Percentiles rank a stretch among this genome's conserved stretches.
Evolutionary conservation across 345 rosid species (phyloP).

Genomic region (Geranium rotundifolium): DNA sequence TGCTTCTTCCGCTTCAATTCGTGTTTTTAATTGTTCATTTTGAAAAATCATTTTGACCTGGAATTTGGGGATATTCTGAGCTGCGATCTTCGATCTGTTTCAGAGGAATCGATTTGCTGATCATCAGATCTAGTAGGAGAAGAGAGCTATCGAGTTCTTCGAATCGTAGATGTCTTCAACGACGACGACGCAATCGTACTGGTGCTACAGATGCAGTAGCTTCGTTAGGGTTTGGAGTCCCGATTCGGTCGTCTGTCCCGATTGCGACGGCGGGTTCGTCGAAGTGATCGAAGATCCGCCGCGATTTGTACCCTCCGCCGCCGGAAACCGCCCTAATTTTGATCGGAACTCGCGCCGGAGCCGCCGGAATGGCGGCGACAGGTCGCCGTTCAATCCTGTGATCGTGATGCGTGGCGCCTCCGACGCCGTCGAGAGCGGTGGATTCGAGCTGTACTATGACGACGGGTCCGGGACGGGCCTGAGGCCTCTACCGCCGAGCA

Average conservation of each 20-base stretch:
- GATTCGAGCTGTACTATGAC: slow-evolving; percentile 67
- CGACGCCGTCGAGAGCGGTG: slow-evolving; percentile 25
- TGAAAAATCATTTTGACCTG: background rate
- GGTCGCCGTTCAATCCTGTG: slow-evolving; percentile 71
- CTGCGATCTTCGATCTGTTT: background rate
- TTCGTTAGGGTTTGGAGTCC: slow-evolving; percentile 43
- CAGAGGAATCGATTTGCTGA: background rate
- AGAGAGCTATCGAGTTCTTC: slow-evolving; percentile 9
- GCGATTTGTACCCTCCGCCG: slow-evolving; percentile 15
- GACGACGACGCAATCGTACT: slow-evolving; percentile 41
- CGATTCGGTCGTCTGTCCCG: slow-evolving; percentile 49
- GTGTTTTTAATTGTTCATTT: background rate
- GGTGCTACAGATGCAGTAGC: slow-evolving; percentile 84
- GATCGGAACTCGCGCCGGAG: slow-evolving; percentile 17
- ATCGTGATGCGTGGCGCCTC: slow-evolving; percentile 53
- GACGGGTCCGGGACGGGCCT: slow-evolving; percentile 77
- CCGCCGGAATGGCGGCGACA: slow-evolving; percentile 40
- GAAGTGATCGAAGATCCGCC: slow-evolving; percentile 48
- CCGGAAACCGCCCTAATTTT: slow-evolving; percentile 14
- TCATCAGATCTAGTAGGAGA: background rate
- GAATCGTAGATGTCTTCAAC: slow-evolving; percentile 37
- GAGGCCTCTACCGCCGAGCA: slow-evolving; percentile 63
- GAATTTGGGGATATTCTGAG: background rate
- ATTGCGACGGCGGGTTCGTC: slow-evolving; percentile 69
- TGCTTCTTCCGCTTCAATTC: too few species aligned